Conservation (phyloP, 805 yeast species). For the Saccharomycopsis sp. region DNA sequence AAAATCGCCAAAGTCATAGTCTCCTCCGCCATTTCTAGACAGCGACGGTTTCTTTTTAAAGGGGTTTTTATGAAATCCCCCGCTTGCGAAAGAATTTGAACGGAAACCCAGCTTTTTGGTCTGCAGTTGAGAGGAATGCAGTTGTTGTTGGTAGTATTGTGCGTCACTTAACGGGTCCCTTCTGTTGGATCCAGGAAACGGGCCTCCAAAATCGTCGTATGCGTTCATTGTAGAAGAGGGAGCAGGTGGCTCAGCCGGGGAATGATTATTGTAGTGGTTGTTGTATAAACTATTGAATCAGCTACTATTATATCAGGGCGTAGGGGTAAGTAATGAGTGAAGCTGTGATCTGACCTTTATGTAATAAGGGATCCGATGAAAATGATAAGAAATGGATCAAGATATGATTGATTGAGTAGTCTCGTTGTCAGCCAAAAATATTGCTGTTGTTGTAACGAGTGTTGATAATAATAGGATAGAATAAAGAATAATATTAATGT, state of each 20-base stretch:
- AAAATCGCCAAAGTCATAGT: constrained; percentile 24
- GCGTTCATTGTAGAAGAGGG: not conserved
- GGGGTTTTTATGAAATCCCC: constrained; percentile 22
- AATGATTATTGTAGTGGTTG: too few relatives aligned
- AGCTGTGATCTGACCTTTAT: too few relatives aligned
- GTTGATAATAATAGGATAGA: too few relatives aligned
- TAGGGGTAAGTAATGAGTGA: too few relatives aligned
- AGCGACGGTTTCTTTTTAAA: constrained; percentile 10
- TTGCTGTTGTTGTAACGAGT: too few relatives aligned
- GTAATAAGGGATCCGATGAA: too few relatives aligned
- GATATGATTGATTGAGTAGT: too few relatives aligned
- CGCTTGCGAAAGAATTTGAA: constrained; percentile 15
- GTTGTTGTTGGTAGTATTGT: not conserved
- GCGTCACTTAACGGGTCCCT: constrained; percentile 11
- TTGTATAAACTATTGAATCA: too few relatives aligned
- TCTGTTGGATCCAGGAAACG: constrained; percentile 8
- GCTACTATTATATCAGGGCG: too few relatives aligned
- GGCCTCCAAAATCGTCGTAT: constrained; percentile 7
- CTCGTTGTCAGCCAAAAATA: too few relatives aligned
- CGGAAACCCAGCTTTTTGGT: constrained; percentile 4
- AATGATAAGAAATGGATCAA: too few relatives aligned
- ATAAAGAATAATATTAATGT: too few relatives aligned
- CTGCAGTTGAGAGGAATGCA: not conserved
- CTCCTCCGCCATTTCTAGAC: constrained; percentile 21
- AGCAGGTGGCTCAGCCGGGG: not conserved